Base-by-base conservation (phyloP, 192 early-diverging fungal species). In the Dissophora ornata region DNA sequence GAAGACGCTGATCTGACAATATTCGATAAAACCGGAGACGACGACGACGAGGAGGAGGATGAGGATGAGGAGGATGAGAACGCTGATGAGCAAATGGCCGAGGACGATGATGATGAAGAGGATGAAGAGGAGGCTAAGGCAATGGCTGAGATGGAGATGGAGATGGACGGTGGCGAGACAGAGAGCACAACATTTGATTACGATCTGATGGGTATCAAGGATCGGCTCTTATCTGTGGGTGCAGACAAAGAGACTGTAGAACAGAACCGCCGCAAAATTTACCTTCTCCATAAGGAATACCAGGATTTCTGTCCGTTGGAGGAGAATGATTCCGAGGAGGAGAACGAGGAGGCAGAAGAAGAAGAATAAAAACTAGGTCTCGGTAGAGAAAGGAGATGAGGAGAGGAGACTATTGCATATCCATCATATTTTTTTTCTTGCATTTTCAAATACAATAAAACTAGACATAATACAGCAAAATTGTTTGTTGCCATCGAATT, bases 71-170 rank as follows among this genome's bases (percentile, higher is more conserved):
- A n/a, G n/a, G n/a, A n/a, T n/a, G n/a, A n/a, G n/a, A n/a, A n/a
- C n/a, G n/a, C n/a, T n/a, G 81, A 84, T 21, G 62, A 81, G 28
- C 68, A 78, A 0, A 60, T 83, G 24, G 57, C 70, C 36, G 70
- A 79, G 19, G 70, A 79, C 12, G 73, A 74, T 8, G 67, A 78
- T 49, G 80, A 69, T 32, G 80, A 63, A 1, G 73, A 77, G 28
- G 64, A 63, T 1, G 71, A 67, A 16, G 58, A 60, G 12, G 49
- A 67, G 25, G 51, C 60, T 1, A 70, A 69, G 34, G 66, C 80
- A 15, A 52, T 78, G 54, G 64, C 32, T 11, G 50, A 54, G 48
- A 57, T 62, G 26, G 63, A 77, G 42, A 57, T 54, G 26, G 80
- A 67, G 19, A 41, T 40, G 41, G 55, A 67, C 12, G 63, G 70